Base-by-base conservation (phyloP, 352 stramenopile genomes). In the Globisporangium echinulatum region DNA sequence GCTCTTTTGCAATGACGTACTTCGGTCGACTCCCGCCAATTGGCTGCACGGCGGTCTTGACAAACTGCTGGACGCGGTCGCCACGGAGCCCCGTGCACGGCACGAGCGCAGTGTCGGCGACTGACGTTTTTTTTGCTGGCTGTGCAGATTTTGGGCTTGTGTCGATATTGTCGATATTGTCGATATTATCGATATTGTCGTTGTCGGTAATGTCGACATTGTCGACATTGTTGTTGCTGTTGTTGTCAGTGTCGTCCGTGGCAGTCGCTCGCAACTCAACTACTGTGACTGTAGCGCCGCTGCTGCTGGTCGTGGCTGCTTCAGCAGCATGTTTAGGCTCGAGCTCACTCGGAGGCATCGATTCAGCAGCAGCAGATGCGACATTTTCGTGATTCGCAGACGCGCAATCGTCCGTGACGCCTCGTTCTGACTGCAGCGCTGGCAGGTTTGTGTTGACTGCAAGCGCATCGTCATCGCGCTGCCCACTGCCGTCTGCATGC, bases 1-100 rank as follows among this genome's bases (percentile, higher is more conserved):
- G 52, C 52, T 93, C 84, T 14, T 84, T 84, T 10, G 84, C 84
- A 51, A 93, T 90, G 11, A 93, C 82, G 49, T 93, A 90, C 38
- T 81, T 82, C 15, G 84, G 84, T 10, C 84, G 77, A 56, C 84
- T 90, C 7, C 84, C 84, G 19, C 84, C 84, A 10, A 90, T 81
- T 37, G 89, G 59, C 56, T 93, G 84, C 0, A 88, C 75, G 0
- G 81, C 72, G 36, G 72, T 80, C 14, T 69, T 71, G 7, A 91
- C 82, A 46, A 88, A 93, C 11, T 70, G 59, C 52, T 84, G 70
- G 0, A 86, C 75, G 44, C 82, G 83, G 14, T 88, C 74, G 33
- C 84, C 77, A 3, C 82, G 82, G 15, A 92, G 71, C 0, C 82
- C 82, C 36, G 67, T 75, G 50, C 82, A 92, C 1, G 82, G 79